Percentiles rank a stretch among this genome's conserved stretches.
phyloP scores from a whole-genome alignment of 2,329 filamentous ascomycete species.

The Colletotrichum sp. region DNA sequence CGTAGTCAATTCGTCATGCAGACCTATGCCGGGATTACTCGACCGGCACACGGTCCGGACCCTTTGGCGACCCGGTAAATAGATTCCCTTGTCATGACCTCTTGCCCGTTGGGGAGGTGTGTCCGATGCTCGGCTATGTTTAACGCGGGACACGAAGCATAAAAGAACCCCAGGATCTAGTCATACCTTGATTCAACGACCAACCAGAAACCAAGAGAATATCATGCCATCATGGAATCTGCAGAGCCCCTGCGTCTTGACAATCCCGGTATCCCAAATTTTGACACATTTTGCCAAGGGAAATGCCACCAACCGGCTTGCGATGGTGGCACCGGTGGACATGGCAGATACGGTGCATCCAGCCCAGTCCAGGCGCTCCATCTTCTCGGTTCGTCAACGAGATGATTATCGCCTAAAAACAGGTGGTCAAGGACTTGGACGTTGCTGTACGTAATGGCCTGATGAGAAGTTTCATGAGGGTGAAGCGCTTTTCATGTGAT shows the following conservation, averaged over 20 bases:
- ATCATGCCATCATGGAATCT: neutral
- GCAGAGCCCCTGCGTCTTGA: neutral
- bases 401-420: neutral
- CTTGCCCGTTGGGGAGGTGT: neutral
- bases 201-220: neutral
- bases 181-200: neutral
- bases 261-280: neutral
- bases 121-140: neutral
- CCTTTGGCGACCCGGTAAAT: neutral
- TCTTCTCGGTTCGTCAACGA: neutral
- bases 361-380: too few species aligned
- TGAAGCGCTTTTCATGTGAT: neutral
- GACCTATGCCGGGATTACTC: neutral
- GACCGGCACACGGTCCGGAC: neutral
- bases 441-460: neutral
- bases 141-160: neutral
- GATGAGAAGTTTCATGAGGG: neutral
- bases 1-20: neutral
- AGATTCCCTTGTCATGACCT: neutral
- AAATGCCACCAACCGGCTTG: neutral
- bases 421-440: neutral
- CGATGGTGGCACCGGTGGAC: neutral
- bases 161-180: neutral
- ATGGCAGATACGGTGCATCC: neutral
- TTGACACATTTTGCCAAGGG: neutral